These are phyloP conservation scores for Podospora pseudocomata DNA, from an alignment of 495 filamentous ascomycete genomes.

Conservation along the genomic window DNA sequence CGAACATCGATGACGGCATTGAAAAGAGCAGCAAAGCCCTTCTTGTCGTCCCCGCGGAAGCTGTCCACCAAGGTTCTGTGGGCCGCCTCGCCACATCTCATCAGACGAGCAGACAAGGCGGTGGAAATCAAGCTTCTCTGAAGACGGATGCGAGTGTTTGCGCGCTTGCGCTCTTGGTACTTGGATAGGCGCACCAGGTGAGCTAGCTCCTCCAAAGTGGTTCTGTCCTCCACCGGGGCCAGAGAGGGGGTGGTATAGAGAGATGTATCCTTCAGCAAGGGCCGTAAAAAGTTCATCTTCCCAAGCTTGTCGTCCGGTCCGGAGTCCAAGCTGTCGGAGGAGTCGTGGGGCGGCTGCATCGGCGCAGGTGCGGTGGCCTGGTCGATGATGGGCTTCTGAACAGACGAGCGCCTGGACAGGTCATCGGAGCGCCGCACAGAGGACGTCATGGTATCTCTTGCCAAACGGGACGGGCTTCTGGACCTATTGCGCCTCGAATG, in stretches of 20 bases:
- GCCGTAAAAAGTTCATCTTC: conserved; percentile 36
- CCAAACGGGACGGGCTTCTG: conserved; percentile 40
- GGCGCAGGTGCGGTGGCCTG: conserved; percentile 33
- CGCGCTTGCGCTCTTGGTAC: conserved; percentile 69
- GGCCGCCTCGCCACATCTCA: conserved; percentile 71
- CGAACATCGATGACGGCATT: conserved; percentile 85
- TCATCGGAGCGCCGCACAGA: conserved; percentile 36
- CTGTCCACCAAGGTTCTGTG: conserved; percentile 82
- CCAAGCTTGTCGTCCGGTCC: conserved; percentile 26
- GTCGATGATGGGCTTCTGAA: conserved; percentile 47
- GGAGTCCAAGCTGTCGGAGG: conserved; percentile 27
- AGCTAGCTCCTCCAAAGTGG: conserved; percentile 66
- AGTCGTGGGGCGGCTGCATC: conserved; percentile 24
- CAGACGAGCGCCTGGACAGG: conserved; percentile 34
- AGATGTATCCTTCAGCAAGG: conserved; percentile 49
- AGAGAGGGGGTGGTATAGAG: conserved; percentile 49
- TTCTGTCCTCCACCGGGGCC: conserved; percentile 48
- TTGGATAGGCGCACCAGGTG: conserved; percentile 65
- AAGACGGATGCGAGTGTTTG: conserved; percentile 61
- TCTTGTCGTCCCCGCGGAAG: conserved; percentile 86
- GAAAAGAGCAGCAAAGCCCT: conserved; percentile 79
- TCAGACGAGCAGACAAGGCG: conserved; percentile 74
- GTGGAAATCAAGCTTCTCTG: conserved; percentile 66
- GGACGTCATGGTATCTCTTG: conserved; percentile 34
- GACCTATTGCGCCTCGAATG: conserved; percentile 41